Conservation (phyloP, 2,329 filamentous ascomycete genomes). For the Ascochyta lentis region DNA sequence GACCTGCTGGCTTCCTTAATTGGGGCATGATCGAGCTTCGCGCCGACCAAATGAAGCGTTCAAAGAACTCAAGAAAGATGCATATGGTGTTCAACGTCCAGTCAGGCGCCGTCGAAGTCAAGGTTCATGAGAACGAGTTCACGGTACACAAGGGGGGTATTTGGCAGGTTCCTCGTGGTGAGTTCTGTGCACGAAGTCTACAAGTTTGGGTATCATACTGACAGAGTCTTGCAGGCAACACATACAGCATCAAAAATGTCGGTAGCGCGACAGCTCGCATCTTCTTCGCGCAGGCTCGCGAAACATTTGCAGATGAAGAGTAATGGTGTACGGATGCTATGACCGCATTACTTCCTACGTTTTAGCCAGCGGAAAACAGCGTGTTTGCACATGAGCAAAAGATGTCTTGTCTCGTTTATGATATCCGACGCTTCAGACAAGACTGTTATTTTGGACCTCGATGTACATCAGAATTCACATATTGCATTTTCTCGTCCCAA, state of each 20-base stretch:
- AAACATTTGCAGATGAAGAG: conserved; percentile 41
- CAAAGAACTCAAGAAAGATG: conserved; percentile 94
- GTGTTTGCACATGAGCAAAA: neutral
- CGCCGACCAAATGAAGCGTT: conserved; percentile 79
- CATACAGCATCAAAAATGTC: conserved; percentile 89
- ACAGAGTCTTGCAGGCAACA: conserved; percentile 70
- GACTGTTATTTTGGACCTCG: neutral
- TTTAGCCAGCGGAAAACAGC: neutral
- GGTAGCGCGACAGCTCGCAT: conserved; percentile 74
- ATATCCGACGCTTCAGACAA: neutral
- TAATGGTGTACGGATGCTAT: neutral
- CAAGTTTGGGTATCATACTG: neutral
- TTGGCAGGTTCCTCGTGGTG: conserved; percentile 95
- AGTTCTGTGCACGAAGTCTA: conserved; percentile 47
- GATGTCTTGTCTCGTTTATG: neutral
- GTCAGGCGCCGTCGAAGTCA: conserved; percentile 80
- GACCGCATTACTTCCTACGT: neutral
- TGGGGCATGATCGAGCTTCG: conserved; percentile 89
- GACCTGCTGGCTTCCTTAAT: conserved; percentile 74
- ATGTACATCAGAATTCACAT: neutral
- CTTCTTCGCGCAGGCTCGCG: conserved; percentile 92
- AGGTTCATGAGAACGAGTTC: conserved; percentile 77
- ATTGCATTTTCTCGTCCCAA: neutral
- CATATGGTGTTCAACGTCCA: conserved; percentile 96
- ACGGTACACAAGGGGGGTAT: conserved; percentile 85